Evolutionary conservation across 2,329 filamentous ascomycete species (phyloP).

Genomic region (Ophiostoma australiae): DNA sequence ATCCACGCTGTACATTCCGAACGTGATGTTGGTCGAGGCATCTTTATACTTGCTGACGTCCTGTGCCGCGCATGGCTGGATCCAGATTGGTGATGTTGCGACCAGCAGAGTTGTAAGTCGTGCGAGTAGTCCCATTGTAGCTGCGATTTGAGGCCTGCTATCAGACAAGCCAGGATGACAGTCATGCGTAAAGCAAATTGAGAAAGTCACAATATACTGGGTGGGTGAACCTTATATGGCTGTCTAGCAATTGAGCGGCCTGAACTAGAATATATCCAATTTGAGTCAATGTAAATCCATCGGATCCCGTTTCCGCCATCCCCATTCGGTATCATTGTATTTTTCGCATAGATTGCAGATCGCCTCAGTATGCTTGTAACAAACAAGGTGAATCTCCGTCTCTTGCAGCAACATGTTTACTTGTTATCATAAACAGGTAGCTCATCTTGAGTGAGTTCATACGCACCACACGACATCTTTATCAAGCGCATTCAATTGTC

Average conservation of each 20-base stretch:
- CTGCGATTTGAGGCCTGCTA: background rate
- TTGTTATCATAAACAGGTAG: too few species aligned
- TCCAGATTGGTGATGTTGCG: background rate
- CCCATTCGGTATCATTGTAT: background rate
- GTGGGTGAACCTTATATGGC: background rate
- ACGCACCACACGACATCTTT: too few species aligned
- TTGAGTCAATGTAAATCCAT: background rate
- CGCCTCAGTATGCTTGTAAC: too few species aligned
- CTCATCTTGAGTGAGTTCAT: too few species aligned
- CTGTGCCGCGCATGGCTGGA: background rate
- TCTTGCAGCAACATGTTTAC: too few species aligned
- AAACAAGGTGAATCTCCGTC: too few species aligned
- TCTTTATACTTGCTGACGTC: background rate
- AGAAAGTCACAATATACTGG: background rate
- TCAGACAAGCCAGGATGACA: background rate
- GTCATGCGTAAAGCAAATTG: background rate
- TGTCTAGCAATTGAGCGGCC: background rate
- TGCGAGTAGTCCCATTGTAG: background rate
- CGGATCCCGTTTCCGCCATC: background rate
- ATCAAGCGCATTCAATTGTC: too few species aligned
- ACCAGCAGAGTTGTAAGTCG: background rate
- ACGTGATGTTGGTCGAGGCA: background rate
- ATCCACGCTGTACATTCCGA: background rate
- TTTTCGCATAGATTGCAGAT: background rate
- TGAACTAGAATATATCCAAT: background rate